Evolutionary conservation across 2,329 filamentous ascomycete species (phyloP).

Genomic region (Hymenoscyphus fraxineus): DNA sequence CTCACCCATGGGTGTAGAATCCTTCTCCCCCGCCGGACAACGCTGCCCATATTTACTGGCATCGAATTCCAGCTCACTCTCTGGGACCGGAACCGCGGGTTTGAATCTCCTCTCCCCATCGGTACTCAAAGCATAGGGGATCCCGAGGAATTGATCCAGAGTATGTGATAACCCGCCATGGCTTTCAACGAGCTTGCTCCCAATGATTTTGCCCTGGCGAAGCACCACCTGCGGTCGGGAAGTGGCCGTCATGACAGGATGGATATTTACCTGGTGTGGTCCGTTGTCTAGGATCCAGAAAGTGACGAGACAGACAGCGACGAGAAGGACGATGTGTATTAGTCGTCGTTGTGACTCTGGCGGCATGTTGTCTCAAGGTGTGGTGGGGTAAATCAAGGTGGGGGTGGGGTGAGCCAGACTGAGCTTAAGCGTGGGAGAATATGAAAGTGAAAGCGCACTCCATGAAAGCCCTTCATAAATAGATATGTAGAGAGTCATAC

Average conservation of each 20-base stretch:
- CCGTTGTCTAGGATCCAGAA: slow-evolving; percentile 2
- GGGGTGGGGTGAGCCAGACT: no score
- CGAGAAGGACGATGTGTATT: not conserved
- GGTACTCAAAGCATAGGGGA: slow-evolving; percentile 48
- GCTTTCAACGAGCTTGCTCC: slow-evolving; percentile 17
- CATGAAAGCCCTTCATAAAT: no score
- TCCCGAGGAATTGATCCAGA: slow-evolving; percentile 43
- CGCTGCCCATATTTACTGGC: slow-evolving; percentile 36
- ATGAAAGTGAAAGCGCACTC: no score
- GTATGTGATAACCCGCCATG: slow-evolving; percentile 20
- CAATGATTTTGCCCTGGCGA: slow-evolving; percentile 30
- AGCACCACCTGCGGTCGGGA: slow-evolving; percentile 21
- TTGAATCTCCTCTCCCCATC: slow-evolving; percentile 45
- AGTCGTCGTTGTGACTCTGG: not conserved
- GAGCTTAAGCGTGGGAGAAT: no score
- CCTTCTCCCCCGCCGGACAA: slow-evolving; percentile 25
- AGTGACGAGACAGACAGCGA: slow-evolving; percentile 1
- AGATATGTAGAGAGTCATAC: no score
- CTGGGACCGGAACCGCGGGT: slow-evolving; percentile 28
- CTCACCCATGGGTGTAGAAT: slow-evolving; percentile 37
- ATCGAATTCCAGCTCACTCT: slow-evolving; percentile 33
- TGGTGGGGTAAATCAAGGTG: not conserved
- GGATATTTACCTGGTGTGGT: not conserved
- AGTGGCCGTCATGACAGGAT: slow-evolving; percentile 1
- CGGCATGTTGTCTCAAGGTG: not conserved